Conservation (phyloP, 306 rosid genomes). For the Rubus idaeus region DNA sequence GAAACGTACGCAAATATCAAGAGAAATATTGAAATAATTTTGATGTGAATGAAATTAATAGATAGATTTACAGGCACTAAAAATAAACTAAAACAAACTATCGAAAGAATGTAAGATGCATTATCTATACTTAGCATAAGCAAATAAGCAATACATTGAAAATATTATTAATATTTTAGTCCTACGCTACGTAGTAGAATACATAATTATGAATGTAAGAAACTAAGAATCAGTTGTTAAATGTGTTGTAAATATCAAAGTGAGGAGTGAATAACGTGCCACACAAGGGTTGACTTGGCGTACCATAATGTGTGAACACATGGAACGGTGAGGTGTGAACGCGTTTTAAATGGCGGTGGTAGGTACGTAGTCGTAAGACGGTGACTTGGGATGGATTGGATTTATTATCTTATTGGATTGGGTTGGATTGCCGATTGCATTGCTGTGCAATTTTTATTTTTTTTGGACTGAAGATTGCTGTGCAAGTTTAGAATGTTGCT, state of each 20-base stretch:
- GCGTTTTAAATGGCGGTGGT: slow-evolving; percentile 17
- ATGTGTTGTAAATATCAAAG: not conserved
- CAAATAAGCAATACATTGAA: too few species aligned
- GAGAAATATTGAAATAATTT: too few species aligned
- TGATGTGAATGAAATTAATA: too few species aligned
- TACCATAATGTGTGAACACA: slow-evolving; percentile 7
- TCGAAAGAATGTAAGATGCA: too few species aligned
- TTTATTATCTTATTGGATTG: not conserved
- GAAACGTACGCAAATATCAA: too few species aligned
- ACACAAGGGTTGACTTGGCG: slow-evolving; percentile 10
- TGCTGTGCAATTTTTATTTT: too few species aligned
- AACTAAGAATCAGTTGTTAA: not conserved
- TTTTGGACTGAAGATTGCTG: too few species aligned
- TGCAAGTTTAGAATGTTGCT: slow-evolving; percentile 7
- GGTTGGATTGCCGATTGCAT: not conserved
- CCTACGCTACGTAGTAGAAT: too few species aligned
- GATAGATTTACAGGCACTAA: too few species aligned
- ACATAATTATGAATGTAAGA: not conserved
- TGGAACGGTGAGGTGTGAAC: slow-evolving; percentile 31
- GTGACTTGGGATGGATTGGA: slow-evolving; percentile 9
- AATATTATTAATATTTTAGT: too few species aligned
- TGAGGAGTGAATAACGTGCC: not conserved
- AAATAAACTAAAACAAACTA: too few species aligned
- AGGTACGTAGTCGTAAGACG: slow-evolving; percentile 30
- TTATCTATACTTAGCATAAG: too few species aligned